Evolutionary conservation across 176 grass and related monocot genomes (phyloP).

Genomic region (Cenchrus americanus): DNA sequence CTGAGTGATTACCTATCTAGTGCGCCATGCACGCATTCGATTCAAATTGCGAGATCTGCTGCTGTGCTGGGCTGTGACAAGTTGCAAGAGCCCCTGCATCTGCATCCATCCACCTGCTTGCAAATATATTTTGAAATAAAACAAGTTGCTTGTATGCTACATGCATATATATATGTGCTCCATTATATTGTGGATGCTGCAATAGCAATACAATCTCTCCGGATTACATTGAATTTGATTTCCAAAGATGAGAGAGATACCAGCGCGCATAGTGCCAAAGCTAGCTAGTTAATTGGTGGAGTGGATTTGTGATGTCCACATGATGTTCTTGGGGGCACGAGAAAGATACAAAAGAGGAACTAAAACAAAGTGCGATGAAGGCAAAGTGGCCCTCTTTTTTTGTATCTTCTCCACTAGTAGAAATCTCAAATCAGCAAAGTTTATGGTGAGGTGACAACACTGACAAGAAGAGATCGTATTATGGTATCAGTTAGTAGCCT

Average conservation of each 20-base stretch:
- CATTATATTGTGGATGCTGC: neutral
- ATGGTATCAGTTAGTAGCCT: neutral
- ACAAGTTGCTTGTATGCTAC: neutral
- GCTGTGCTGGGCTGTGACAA: neutral
- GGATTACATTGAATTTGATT: neutral
- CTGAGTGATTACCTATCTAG: constrained; percentile 13
- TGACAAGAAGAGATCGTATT: neutral
- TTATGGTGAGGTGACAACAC: constrained; percentile 24
- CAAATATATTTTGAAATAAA: neutral
- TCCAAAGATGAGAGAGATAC: neutral
- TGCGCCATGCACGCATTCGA: neutral
- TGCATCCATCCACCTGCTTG: neutral
- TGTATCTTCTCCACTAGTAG: constrained; percentile 40
- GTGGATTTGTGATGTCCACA: neutral
- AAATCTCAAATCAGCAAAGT: neutral
- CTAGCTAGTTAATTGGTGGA: neutral
- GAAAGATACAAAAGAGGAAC: constrained; percentile 28
- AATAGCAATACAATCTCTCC: constrained; percentile 20
- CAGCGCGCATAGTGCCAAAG: neutral
- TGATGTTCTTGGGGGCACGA: constrained; percentile 20
- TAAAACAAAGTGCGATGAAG: constrained; percentile 35
- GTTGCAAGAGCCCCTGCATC: neutral
- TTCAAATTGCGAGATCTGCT: constrained; percentile 29
- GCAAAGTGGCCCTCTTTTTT: constrained; percentile 21
- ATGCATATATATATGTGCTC: neutral